phyloP scores from a whole-genome alignment of 441 rosid genomes.

The Bruguiera hainesii region DNA sequence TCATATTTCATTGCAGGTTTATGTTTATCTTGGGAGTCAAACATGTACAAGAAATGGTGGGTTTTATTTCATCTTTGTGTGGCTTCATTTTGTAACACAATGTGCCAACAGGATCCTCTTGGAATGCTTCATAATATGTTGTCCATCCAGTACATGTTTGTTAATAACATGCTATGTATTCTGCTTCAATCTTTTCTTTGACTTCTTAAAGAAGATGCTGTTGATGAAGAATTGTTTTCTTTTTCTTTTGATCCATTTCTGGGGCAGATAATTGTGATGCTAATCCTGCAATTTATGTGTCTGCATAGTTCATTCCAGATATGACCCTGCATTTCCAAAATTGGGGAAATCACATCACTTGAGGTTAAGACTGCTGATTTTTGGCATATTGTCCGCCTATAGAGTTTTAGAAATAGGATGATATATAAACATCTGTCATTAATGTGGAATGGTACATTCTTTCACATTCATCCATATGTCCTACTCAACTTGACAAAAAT shows the following conservation, averaged over 20 bases:
- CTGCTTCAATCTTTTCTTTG: no score
- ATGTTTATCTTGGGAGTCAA: slow-evolving; percentile 77
- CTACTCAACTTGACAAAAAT: no score
- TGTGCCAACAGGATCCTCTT: not conserved
- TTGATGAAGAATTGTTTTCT: no score
- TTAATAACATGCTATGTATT: no score
- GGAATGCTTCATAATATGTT: not conserved
- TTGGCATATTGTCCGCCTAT: not conserved
- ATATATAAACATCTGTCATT: no score
- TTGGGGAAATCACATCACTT: not conserved
- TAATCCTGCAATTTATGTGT: not conserved
- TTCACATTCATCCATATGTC: no score
- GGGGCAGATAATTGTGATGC: not conserved
- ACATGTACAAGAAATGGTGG: slow-evolving; percentile 80
- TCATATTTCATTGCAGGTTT: slow-evolving; percentile 54
- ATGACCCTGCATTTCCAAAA: slow-evolving; percentile 1
- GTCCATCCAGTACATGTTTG: no score
- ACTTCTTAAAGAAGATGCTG: no score
- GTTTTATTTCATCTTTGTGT: slow-evolving; percentile 15
- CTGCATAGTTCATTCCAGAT: not conserved
- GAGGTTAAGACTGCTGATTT: not conserved
- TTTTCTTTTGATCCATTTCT: not conserved
- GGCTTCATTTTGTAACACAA: not conserved
- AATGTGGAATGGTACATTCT: not conserved
- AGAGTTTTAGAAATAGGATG: no score